Percentiles rank a stretch among this genome's conserved stretches.
Conservation (phyloP, 192 early-diverging fungal genomes). For the Backusella parvicylindrica region DNA sequence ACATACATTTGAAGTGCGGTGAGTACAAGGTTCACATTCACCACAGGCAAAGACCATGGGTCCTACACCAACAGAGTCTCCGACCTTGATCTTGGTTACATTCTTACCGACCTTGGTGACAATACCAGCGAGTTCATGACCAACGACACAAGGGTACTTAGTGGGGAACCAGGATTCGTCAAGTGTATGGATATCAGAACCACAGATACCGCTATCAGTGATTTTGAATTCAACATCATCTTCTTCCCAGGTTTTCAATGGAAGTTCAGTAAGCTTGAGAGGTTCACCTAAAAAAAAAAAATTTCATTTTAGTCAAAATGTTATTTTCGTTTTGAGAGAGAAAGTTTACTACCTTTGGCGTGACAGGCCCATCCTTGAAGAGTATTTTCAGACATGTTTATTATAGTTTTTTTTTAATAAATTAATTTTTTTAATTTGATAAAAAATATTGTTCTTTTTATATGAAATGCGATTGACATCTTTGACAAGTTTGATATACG, state of each 20-base stretch:
- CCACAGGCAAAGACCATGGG: no score
- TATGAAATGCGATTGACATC: no score
- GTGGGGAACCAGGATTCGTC: neutral
- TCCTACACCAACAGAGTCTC: conserved; percentile 53
- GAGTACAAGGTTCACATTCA: no score
- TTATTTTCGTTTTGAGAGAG: neutral
- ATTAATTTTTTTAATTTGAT: no score
- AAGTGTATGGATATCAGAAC: conserved; percentile 68
- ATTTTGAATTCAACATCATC: conserved; percentile 47
- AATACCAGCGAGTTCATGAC: conserved; percentile 50
- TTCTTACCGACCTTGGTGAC: conserved; percentile 34
- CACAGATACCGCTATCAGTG: conserved; percentile 71
- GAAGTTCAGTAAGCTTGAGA: neutral
- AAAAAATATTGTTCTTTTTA: no score
- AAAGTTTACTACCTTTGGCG: conserved; percentile 6
- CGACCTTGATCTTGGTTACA: conserved; percentile 38
- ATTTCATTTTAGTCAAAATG: neutral
- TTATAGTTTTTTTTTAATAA: no score
- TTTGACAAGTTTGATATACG: no score
- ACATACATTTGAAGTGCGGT: no score
- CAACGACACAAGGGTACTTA: conserved; percentile 25
- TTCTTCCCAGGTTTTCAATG: no score
- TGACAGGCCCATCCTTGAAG: conserved; percentile 15
- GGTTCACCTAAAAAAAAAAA: neutral
- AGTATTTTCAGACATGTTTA: conserved; percentile 23